Base-by-base conservation (phyloP, 2,329 filamentous ascomycete genomes). In the Lachnellula hyalina region DNA sequence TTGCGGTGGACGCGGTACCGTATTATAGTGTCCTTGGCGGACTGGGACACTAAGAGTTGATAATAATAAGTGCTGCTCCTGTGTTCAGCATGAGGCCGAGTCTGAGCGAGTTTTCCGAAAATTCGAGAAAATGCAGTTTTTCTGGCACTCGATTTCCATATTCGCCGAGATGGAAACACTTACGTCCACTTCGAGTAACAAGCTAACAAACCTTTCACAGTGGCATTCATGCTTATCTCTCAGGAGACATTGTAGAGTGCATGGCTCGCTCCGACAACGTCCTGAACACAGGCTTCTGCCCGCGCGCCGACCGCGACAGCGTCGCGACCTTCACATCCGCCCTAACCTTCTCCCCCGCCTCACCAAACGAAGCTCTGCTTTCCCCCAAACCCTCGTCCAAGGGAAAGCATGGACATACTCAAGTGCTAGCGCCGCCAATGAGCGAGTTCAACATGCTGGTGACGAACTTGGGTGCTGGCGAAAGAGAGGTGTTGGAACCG, bases 261-360 rank as follows among this genome's bases (percentile, higher is more conserved):
- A 97, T 97, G 93, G 93, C 93, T 0, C 87, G 90, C 6, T 95
- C 89, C n/a, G 93, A 97, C 79, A 97, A 97, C 61, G 86, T 91
- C 2, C 75, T 91, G 49, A 89, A 88, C 68, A 83, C 81, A 0
- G 87, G 87, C 0, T 89, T 92, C 74, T 90, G 86, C 61, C 86
- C 87, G 0, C 75, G 75, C 1, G 79, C 82, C 0, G 82, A 88
- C 47, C 77, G 85, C 12, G 79, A 88, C 64, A 82, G 75, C 44
- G 74, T 84, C 23, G 83, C 88, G 17, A 67, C 84, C 28, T 90
- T 91, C 70, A 75, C 75, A 21, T 73, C 79, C 3, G 77, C 80
- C 1, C 67, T 91, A 17, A 86, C 80, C 0, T 90, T 89, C 72
- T 74, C 75, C 36, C 80, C 84, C 0, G 83, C 89, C 57, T 75